A percentile compares a stretch with the other conserved stretches of the same genome.
Conservation (phyloP, 306 rosid species). For the Cicer chorassanicum region DNA sequence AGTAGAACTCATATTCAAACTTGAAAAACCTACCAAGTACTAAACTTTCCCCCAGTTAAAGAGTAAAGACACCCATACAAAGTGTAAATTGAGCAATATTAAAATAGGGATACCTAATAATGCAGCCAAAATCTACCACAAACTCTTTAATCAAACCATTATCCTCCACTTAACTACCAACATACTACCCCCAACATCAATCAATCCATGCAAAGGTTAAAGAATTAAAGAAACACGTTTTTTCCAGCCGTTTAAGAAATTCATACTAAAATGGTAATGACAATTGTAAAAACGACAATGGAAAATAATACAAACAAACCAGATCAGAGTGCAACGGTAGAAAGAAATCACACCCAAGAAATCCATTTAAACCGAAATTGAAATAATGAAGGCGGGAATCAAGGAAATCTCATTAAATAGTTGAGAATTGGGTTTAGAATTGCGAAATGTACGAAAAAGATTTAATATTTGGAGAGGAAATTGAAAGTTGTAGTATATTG, state of each 20-base stretch:
- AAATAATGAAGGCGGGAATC: neutral
- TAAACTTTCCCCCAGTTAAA: neutral
- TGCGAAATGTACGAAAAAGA: constrained; percentile 24
- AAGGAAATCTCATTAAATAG: constrained; percentile 14
- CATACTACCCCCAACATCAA: constrained; percentile 20
- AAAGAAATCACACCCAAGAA: constrained; percentile 33
- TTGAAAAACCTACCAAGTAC: constrained; percentile 3
- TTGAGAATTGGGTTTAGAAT: neutral
- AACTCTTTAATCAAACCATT: neutral
- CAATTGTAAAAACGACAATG: neutral
- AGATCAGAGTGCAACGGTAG: constrained; percentile 15
- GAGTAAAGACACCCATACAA: neutral
- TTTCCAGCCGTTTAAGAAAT: constrained; percentile 25
- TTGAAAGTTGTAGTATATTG: constrained; percentile 5
- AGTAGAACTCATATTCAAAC: constrained; percentile 15
- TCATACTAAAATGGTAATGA: constrained; percentile 19
- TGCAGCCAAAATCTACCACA: constrained; percentile 8
- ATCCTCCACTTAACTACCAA: neutral
- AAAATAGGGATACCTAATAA: constrained; percentile 24
- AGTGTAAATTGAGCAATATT: constrained; percentile 12
- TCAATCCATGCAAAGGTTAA: constrained; percentile 3
- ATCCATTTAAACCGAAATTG: neutral
- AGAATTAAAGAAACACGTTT: neutral
- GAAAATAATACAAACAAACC: constrained; percentile 11
- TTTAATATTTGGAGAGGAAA: constrained; percentile 14